Percentiles rank a stretch among this genome's conserved stretches.
phyloP scores from a whole-genome alignment of 192 early-diverging fungal genomes.

The Gryganskiella cystojenkinii region DNA sequence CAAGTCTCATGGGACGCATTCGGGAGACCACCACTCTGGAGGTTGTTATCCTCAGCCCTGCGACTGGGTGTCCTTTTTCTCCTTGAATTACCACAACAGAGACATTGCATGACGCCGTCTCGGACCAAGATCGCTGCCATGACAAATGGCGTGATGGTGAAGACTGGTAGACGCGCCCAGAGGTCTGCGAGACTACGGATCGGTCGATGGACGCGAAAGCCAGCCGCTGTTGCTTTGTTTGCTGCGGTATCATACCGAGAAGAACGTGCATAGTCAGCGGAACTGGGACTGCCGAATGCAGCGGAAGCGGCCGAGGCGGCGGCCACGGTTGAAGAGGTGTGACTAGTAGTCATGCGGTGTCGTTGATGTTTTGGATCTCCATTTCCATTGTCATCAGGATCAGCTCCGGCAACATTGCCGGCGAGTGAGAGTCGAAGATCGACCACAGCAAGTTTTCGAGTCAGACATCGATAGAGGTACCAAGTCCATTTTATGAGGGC shows the following conservation, averaged over 20 bases:
- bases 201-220: conserved; percentile 9
- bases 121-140: conserved; percentile 2
- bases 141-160: neutral
- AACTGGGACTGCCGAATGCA: too few species aligned
- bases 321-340: too few species aligned
- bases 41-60: neutral
- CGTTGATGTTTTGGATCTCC: too few species aligned
- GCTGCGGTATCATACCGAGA: neutral
- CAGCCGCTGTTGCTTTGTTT: conserved; percentile 1
- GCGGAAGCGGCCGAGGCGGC: too few species aligned
- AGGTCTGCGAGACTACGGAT: conserved; percentile 4
- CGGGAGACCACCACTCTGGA: neutral
- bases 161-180: conserved; percentile 1
- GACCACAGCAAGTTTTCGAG: conserved; percentile 15
- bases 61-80: too few species aligned
- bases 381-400: neutral
- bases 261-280: too few species aligned
- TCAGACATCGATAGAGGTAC: conserved; percentile 16
- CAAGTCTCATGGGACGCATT: too few species aligned
- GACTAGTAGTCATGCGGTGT: too few species aligned
- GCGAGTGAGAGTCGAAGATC: neutral
- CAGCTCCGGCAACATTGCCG: neutral
- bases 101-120: neutral
- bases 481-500: conserved; percentile 12
- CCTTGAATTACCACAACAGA: neutral